Evolutionary conservation across 202 grass and related monocot species (phyloP).

Genomic region (Eragrostis tef): DNA sequence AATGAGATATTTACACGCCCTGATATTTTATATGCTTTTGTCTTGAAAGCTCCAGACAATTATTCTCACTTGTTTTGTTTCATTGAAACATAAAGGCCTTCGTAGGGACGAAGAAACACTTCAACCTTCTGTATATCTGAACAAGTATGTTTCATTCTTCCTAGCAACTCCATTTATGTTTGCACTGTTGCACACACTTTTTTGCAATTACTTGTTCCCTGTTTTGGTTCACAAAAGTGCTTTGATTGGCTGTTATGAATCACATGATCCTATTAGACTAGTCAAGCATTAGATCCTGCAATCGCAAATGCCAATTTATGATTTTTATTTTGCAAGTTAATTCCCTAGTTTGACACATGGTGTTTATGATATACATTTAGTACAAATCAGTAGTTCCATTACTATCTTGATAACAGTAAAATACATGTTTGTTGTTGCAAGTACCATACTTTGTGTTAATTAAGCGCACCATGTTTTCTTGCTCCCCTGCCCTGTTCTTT

Average conservation of each 20-base stretch:
- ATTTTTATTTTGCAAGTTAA: neutral
- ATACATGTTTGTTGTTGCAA: slow-evolving; percentile 24
- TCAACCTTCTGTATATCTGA: slow-evolving; percentile 90
- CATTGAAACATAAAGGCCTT: slow-evolving; percentile 68
- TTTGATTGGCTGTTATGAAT: slow-evolving; percentile 6
- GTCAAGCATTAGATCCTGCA: neutral
- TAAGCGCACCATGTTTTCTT: slow-evolving; percentile 35
- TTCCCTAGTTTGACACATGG: neutral
- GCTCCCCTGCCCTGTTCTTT: slow-evolving; percentile 29
- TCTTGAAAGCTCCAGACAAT: slow-evolving; percentile 1
- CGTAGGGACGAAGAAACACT: slow-evolving; percentile 90
- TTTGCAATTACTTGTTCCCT: neutral
- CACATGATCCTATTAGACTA: neutral
- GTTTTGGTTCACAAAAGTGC: slow-evolving; percentile 11
- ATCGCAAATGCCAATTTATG: slow-evolving; percentile 17
- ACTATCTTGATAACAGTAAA: slow-evolving; percentile 28
- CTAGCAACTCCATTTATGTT: slow-evolving; percentile 33
- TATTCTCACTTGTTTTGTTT: slow-evolving; percentile 48
- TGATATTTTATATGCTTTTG: neutral
- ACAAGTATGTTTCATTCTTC: slow-evolving; percentile 76
- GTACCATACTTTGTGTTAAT: slow-evolving; percentile 16
- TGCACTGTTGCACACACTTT: neutral
- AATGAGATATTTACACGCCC: neutral
- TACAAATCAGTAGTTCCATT: slow-evolving; percentile 6
- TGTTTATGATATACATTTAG: neutral